Evolutionary conservation across 805 yeast species (phyloP), one percentile per base, ranked within the genome.

Genomic region (Ogataea populi-albae): DNA sequence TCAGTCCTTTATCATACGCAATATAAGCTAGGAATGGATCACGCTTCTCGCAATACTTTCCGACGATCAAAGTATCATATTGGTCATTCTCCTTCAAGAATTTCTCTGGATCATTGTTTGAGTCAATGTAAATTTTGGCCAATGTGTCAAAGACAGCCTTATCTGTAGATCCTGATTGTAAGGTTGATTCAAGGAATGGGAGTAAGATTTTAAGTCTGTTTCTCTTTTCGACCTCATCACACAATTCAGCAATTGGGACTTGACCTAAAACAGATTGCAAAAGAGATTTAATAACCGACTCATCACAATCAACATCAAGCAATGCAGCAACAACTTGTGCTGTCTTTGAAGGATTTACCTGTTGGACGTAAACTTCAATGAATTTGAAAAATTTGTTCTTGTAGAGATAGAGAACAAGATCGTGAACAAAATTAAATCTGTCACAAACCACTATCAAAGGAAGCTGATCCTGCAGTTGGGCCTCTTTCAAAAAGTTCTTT

Each of bases 21-120:
- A 93, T 93, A 64, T 87, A 93, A 19, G 98, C 99, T 60, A 93
- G 72, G 67, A 87, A 93, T 45, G 99, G 99, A 58, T 93, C 99
- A 66, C 98, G 85, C 77, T 86, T 91, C 67, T 93, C 99, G 74
- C 99, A 93, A 71, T 93, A 93, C 60, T 79, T 87, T 72, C 98
- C 99, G 48, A 93, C 97, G 53, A 84, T 84, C 50, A 86, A 69
- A n/a, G 98, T 83, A 65, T 93, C 94, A 66, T 93, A 93, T 56
- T 75, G 73, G 50, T 80, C 74, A 64, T 93, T 93, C 64, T 91
- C 98, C 59, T 80, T 82, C 69, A 93, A 75, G 72, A 93, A 93
- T 64, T 87, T 88, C 63, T 93, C 99, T 23, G 99, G 98, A 51
- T 88, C 84, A 70, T 93, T 93, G 73, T 93, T 93, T 41, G 95